These are phyloP conservation scores for Peniophora sp. DNA, from an alignment of 1,284 basidiomycete species.

Conservation along the genomic window DNA sequence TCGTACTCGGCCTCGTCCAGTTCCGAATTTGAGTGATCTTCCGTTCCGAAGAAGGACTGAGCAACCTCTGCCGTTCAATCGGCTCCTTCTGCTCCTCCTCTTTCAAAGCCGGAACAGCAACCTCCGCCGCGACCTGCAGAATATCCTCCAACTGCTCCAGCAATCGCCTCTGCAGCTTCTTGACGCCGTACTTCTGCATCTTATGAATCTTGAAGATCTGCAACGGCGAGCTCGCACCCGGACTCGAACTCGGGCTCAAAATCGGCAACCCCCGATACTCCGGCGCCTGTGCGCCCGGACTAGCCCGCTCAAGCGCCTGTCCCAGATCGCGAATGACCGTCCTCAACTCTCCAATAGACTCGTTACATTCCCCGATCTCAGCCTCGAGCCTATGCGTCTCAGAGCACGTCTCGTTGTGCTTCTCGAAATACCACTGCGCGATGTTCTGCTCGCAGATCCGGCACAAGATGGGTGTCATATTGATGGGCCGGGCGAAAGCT, in stretches of 20 bases:
- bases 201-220: slow-evolving; percentile 60
- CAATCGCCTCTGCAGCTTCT: slow-evolving; percentile 74
- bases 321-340: slow-evolving; percentile 76
- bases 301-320: slow-evolving; percentile 54
- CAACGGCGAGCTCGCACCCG: slow-evolving; percentile 59
- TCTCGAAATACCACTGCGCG: slow-evolving; percentile 99
- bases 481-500: slow-evolving; percentile 69
- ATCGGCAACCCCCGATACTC: slow-evolving; percentile 90
- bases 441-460: slow-evolving; percentile 97
- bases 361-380: slow-evolving; percentile 91
- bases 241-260: slow-evolving; percentile 61
- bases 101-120: slow-evolving; percentile 84
- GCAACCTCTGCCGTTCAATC: slow-evolving; percentile 85
- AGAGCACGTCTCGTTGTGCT: slow-evolving; percentile 98
- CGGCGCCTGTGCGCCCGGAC: slow-evolving; percentile 43
- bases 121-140: slow-evolving; percentile 70
- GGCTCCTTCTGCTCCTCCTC: slow-evolving; percentile 88
- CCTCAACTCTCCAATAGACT: slow-evolving; percentile 81
- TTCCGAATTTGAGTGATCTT: slow-evolving; percentile 75
- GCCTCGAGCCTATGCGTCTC: slow-evolving; percentile 96
- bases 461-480: slow-evolving; percentile 85
- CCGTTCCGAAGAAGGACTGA: slow-evolving; percentile 81
- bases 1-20: slow-evolving; percentile 80
- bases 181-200: slow-evolving; percentile 73
- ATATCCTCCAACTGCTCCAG: slow-evolving; percentile 85